A percentile compares a stretch with the other conserved stretches of the same genome.
phyloP scores from a whole-genome alignment of 1,284 basidiomycete genomes.

The Rhodotorula sp. region DNA sequence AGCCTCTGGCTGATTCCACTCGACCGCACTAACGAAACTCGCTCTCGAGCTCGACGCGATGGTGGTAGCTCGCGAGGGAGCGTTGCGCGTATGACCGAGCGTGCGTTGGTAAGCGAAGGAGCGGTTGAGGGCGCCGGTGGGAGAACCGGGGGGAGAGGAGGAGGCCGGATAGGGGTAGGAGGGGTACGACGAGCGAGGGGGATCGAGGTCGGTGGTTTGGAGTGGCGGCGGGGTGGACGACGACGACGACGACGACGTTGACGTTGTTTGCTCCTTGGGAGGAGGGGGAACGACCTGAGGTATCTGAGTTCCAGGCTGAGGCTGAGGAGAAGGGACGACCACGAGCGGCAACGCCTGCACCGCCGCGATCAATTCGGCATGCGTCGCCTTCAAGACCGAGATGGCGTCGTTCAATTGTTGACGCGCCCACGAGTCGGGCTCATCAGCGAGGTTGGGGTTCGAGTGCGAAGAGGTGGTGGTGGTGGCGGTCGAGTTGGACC shows the following conservation, averaged over 20 bases:
- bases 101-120: background rate
- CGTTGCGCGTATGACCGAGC: constrained; percentile 7
- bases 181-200: background rate
- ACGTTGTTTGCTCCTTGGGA: too few species aligned
- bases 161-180: background rate
- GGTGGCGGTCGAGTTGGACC: background rate
- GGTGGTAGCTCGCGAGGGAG: constrained; percentile 14
- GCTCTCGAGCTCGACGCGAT: constrained; percentile 11
- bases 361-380: constrained; percentile 11
- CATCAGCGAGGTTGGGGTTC: background rate
- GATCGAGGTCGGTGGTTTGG: background rate
- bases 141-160: background rate
- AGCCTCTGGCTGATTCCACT: background rate
- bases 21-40: constrained; percentile 23
- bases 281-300: too few species aligned
- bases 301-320: too few species aligned
- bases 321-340: background rate
- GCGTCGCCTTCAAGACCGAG: constrained; percentile 13
- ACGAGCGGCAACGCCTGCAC: constrained; percentile 11
- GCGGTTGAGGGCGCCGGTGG: background rate
- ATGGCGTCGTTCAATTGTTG: constrained; percentile 14
- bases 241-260: too few species aligned
- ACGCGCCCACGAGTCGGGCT: constrained; percentile 12
- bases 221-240: background rate
- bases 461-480: background rate